Percentiles rank a stretch among this genome's conserved stretches.
phyloP scores from a whole-genome alignment of 106 monocot genomes.

The Acorus calamus region DNA sequence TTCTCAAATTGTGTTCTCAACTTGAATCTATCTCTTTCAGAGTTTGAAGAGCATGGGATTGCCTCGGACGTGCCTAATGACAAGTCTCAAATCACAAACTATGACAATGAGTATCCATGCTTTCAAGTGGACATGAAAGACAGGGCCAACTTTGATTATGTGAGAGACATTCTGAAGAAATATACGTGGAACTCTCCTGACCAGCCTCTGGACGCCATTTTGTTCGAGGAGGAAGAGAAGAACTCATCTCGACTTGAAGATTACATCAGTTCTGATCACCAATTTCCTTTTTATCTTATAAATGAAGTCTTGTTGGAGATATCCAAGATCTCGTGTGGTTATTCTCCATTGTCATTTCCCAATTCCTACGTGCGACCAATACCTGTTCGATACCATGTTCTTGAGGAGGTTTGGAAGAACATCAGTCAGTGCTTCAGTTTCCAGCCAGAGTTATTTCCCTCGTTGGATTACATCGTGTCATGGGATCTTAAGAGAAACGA shows the following conservation, averaged over 20 bases:
- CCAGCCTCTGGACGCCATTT: constrained; percentile 18
- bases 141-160: constrained; percentile 40
- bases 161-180: constrained; percentile 40
- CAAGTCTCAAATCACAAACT: too few species aligned
- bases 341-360: constrained; percentile 14
- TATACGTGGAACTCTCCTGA: constrained; percentile 26
- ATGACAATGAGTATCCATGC: neutral
- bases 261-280: constrained; percentile 27
- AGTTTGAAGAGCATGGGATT: too few species aligned
- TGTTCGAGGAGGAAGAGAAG: constrained; percentile 23
- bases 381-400: constrained; percentile 27
- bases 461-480: constrained; percentile 16
- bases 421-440: constrained; percentile 32
- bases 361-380: constrained; percentile 14
- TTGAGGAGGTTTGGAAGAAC: constrained; percentile 62
- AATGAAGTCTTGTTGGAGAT: constrained; percentile 50
- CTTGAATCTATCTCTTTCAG: too few species aligned
- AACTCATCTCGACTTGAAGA: constrained; percentile 1
- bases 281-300: constrained; percentile 60
- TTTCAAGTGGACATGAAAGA: constrained; percentile 27
- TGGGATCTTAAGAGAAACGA: constrained; percentile 32
- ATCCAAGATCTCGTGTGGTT: constrained; percentile 20
- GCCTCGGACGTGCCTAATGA: too few species aligned
- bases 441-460: constrained; percentile 8
- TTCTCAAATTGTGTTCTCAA: too few species aligned